These are phyloP conservation scores for Candida suzukii DNA, from an alignment of 805 yeast species.

Conservation along the genomic window DNA sequence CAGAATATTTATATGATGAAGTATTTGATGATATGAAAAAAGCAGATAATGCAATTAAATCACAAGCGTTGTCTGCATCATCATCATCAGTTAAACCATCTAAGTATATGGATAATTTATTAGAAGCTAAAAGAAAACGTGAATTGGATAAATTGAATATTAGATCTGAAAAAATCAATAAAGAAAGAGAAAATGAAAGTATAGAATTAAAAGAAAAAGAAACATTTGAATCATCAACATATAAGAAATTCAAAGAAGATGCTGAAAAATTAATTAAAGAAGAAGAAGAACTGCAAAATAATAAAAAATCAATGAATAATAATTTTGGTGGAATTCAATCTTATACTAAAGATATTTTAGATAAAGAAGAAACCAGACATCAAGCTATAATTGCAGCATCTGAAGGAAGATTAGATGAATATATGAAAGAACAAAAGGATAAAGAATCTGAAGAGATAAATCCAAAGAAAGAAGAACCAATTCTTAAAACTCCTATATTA, in stretches of 20 bases:
- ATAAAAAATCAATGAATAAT: no score
- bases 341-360: neutral
- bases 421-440: neutral
- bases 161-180: conserved; percentile 28
- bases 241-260: conserved; percentile 31
- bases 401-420: neutral
- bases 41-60: conserved; percentile 14
- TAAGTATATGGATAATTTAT: conserved; percentile 31
- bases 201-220: conserved; percentile 31
- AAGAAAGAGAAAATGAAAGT: conserved; percentile 33
- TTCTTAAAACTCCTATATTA: neutral
- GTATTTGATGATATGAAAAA: conserved; percentile 36
- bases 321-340: neutral
- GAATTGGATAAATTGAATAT: conserved; percentile 38
- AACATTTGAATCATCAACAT: conserved; percentile 42
- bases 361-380: conserved; percentile 7
- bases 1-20: conserved; percentile 31
- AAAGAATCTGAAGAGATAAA: neutral
- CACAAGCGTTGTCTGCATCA: conserved; percentile 1
- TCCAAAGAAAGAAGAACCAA: no score
- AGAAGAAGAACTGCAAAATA: neutral
- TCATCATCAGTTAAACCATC: conserved; percentile 12
- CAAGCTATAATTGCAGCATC: neutral
- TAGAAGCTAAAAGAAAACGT: conserved; percentile 37
- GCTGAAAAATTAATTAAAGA: conserved; percentile 6